Percentiles rank a stretch among this genome's conserved stretches.
These are phyloP conservation scores for Penicillium digitatum DNA, from an alignment of 2,329 filamentous ascomycete genomes.

Conservation along the genomic window DNA sequence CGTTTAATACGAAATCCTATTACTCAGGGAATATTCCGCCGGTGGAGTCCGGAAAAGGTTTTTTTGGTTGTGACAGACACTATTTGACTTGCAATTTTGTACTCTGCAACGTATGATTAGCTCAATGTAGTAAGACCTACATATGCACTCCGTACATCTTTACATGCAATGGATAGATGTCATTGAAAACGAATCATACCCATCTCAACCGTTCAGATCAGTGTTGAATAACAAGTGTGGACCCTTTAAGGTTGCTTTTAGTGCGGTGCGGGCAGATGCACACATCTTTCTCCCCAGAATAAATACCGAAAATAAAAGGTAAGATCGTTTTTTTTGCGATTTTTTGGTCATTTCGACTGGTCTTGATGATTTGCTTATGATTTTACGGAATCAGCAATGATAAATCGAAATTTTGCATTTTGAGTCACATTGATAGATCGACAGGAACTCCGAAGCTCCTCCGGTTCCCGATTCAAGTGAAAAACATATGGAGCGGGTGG, in stretches of 20 bases:
- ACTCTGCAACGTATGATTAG: background rate
- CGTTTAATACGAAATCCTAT: background rate
- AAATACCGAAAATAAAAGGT: background rate
- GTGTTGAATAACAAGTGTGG: slow-evolving; percentile 8
- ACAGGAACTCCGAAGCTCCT: slow-evolving; percentile 1
- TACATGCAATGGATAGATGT: background rate
- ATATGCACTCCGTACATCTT: background rate
- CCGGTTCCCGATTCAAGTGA: background rate
- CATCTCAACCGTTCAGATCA: background rate
- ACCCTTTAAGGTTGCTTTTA: slow-evolving; percentile 24
- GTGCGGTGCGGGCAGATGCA: slow-evolving; percentile 22
- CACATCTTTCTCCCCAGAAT: slow-evolving; percentile 13
- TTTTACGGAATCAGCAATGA: background rate
- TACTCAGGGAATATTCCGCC: slow-evolving; percentile 25
- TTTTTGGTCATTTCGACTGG: background rate
- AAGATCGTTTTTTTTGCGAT: background rate
- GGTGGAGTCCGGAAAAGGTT: slow-evolving; percentile 18
- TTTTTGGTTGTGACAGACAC: background rate
- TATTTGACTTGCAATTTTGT: background rate
- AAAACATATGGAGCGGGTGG: slow-evolving; percentile 50
- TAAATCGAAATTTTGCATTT: background rate
- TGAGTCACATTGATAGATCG: background rate
- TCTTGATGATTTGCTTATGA: background rate
- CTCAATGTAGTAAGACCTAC: background rate
- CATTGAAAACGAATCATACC: background rate